Evolutionary conservation across 169 alveolate species (phyloP).

Genomic region (Cytauxzoon felis): DNA sequence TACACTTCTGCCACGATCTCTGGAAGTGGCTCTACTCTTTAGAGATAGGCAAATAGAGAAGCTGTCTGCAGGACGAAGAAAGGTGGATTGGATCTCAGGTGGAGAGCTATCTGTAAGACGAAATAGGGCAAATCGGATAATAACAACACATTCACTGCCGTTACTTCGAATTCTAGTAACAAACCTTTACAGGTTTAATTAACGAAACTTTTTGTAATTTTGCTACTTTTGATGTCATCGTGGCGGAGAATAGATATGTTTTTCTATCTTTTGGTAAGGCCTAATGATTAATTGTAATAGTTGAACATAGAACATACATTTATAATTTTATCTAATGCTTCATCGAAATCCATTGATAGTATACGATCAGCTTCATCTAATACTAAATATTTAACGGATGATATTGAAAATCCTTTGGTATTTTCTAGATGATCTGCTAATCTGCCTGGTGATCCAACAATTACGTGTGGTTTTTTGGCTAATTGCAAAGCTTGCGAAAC

Average conservation of each 20-base stretch:
- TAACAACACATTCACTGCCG: constrained; percentile 23
- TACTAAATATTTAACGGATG: constrained; percentile 84
- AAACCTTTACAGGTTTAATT: constrained; percentile 90
- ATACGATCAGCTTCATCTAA: constrained; percentile 96
- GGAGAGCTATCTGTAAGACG: no score
- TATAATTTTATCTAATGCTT: constrained; percentile 91
- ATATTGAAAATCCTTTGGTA: constrained; percentile 95
- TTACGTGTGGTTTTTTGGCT: constrained; percentile 94
- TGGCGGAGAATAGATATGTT: constrained; percentile 97
- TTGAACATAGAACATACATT: constrained; percentile 54
- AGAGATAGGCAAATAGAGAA: no score
- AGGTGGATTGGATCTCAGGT: no score
- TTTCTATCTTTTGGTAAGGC: constrained; percentile 86
- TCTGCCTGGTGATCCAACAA: constrained; percentile 99
- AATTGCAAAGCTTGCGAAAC: constrained; percentile 90
- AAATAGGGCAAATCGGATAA: no score
- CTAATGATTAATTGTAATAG: neutral
- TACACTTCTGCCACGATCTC: no score
- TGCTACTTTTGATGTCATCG: constrained; percentile 97
- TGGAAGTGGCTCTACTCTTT: no score
- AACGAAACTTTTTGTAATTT: constrained; percentile 95
- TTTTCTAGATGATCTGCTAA: constrained; percentile 96
- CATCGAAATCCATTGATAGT: constrained; percentile 94
- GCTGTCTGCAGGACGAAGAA: no score
- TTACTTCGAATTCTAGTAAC: constrained; percentile 66